Percentiles rank a stretch among this genome's conserved stretches.
Evolutionary conservation across 148 eudicot species (phyloP).

Genomic region (Cornus controversa): DNA sequence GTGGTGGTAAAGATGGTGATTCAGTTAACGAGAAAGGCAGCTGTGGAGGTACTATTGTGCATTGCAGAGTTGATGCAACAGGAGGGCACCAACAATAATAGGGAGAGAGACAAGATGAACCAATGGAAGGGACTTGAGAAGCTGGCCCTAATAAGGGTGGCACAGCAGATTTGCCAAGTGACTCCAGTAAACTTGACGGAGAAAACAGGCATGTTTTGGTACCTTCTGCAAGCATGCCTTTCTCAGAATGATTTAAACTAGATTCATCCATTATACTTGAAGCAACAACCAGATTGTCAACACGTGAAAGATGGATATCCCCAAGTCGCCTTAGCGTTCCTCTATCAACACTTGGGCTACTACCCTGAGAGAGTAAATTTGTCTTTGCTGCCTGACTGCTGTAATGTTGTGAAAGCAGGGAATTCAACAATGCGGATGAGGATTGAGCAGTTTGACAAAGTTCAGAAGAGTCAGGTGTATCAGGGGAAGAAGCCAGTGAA

Average conservation of each 20-base stretch:
- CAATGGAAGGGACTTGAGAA: slow-evolving; percentile 40
- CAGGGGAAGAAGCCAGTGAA: slow-evolving; percentile 20
- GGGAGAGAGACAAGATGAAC: slow-evolving; percentile 56
- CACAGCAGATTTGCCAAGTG: slow-evolving; percentile 36
- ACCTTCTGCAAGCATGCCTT: slow-evolving; percentile 32
- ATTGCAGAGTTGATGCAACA: slow-evolving; percentile 45
- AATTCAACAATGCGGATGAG: slow-evolving; percentile 30
- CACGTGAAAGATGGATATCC: slow-evolving; percentile 37
- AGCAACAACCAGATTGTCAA: slow-evolving; percentile 19
- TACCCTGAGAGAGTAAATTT: slow-evolving; percentile 37
- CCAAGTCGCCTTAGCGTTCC: slow-evolving; percentile 57
- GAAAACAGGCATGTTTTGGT: slow-evolving; percentile 18
- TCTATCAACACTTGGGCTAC: slow-evolving; percentile 56
- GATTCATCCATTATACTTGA: slow-evolving; percentile 25
- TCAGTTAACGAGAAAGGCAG: slow-evolving; percentile 43
- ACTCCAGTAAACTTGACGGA: slow-evolving; percentile 40
- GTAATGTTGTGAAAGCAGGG: slow-evolving; percentile 40
- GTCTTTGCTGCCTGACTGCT: slow-evolving; percentile 43
- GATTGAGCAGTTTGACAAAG: slow-evolving; percentile 27
- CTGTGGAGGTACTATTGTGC: slow-evolving; percentile 35
- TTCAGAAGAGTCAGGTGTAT: slow-evolving; percentile 30
- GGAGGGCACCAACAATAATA: slow-evolving; percentile 98
- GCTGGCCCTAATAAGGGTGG: slow-evolving; percentile 30
- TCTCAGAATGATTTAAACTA: slow-evolving; percentile 22
- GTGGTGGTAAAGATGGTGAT: slow-evolving; percentile 59